phyloP scores from a whole-genome alignment of 345 rosid species.

The Physaria fendleri region DNA sequence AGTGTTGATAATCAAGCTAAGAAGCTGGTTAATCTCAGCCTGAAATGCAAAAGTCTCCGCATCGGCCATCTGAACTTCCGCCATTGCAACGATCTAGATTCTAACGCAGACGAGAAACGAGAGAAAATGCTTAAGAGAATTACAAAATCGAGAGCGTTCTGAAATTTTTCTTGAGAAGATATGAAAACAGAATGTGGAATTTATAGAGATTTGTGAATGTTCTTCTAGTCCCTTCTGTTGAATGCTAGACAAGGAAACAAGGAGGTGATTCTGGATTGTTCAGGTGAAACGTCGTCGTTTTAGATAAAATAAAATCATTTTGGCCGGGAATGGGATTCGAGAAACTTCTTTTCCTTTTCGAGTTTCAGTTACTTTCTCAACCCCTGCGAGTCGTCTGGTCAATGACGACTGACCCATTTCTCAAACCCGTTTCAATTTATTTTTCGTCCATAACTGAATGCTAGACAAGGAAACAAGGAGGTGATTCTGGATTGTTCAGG shows the following conservation, averaged over 20 bases:
- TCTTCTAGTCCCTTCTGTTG: slow-evolving; percentile 47
- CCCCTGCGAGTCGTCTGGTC: not conserved
- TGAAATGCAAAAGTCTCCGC: slow-evolving; percentile 91
- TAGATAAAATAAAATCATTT: not conserved
- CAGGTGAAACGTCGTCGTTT: slow-evolving; percentile 39
- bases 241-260: not conserved
- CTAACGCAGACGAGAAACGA: not conserved
- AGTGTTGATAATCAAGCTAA: slow-evolving; percentile 81
- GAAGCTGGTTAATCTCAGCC: slow-evolving; percentile 85
- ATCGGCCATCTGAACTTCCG: slow-evolving; percentile 68
- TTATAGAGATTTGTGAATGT: slow-evolving; percentile 24
- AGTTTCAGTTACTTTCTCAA: not conserved
- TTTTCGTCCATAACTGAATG: too few relatives aligned
- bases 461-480: not conserved
- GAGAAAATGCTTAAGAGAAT: not conserved
- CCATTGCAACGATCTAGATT: slow-evolving; percentile 33
- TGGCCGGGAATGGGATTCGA: not conserved
- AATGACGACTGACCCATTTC: not conserved
- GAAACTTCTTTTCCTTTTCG: not conserved
- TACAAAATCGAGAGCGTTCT: not conserved
- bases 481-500: slow-evolving; percentile 52
- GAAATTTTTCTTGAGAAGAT: not conserved
- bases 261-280: slow-evolving; percentile 46
- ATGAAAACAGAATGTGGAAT: not conserved
- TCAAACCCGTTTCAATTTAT: not conserved